Evolutionary conservation across 2,329 filamentous ascomycete species (phyloP).

Genomic region (Leptographium wingfieldii): DNA sequence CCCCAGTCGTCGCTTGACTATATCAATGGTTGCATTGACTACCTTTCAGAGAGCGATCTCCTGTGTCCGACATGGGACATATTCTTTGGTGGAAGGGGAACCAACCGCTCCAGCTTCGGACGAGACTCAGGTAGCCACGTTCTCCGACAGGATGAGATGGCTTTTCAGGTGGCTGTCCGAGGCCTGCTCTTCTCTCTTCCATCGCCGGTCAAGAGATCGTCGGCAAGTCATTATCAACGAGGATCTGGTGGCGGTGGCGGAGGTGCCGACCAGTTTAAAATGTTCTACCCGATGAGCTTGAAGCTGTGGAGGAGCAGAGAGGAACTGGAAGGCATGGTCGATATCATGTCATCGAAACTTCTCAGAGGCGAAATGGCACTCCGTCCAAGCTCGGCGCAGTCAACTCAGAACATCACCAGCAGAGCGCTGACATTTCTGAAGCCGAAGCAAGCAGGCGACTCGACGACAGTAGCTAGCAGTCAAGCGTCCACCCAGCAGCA

Average conservation of each 20-base stretch:
- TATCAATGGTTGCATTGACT: slow-evolving; percentile 73
- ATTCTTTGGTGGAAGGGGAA: slow-evolving; percentile 48
- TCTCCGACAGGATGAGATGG: slow-evolving; percentile 84
- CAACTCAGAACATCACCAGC: slow-evolving; percentile 27
- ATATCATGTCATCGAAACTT: slow-evolving; percentile 52
- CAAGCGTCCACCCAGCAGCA: not conserved
- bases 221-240: slow-evolving; percentile 28
- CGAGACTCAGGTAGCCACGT: slow-evolving; percentile 55
- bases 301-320: slow-evolving; percentile 76
- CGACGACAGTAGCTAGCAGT: not conserved
- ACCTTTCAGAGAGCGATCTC: slow-evolving; percentile 77
- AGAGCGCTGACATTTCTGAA: slow-evolving; percentile 37
- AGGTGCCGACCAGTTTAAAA: slow-evolving; percentile 58
- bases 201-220: slow-evolving; percentile 66
- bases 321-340: slow-evolving; percentile 63
- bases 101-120: slow-evolving; percentile 23
- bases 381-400: slow-evolving; percentile 14
- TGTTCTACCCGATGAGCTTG: slow-evolving; percentile 82
- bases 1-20: slow-evolving; percentile 57
- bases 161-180: slow-evolving; percentile 80
- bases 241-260: slow-evolving; percentile 23
- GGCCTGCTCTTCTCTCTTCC: slow-evolving; percentile 79
- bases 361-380: slow-evolving; percentile 46
- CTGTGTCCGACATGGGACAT: slow-evolving; percentile 61
- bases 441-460: slow-evolving; percentile 17